Base-by-base conservation (phyloP, 306 rosid species). In the Glycine tomentella region DNA sequence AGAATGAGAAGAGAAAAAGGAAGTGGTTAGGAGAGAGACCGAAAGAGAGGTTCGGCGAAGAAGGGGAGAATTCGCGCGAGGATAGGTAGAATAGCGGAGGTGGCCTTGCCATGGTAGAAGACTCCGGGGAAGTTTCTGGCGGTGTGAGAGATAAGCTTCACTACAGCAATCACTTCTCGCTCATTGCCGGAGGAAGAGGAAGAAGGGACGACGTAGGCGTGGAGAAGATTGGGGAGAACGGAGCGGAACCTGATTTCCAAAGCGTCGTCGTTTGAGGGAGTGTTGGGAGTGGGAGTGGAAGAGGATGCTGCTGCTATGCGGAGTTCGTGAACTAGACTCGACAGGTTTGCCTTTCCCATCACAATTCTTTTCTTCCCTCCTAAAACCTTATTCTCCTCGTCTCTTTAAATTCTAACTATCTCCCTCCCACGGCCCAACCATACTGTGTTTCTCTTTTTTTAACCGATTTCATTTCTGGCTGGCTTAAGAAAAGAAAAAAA, bases 221-320 rank as follows among this genome's bases (percentile, higher is more conserved):
- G 89, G 59, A 95, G 91, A 56, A 95, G 98, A 85, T 88, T 84
- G 62, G 96, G 99, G 36, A 95, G 93, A 53, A 95, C 91, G 53
- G 89, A 80, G n/a, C 99, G 96, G 88, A 95, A 95, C 46, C 97
- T 62, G 52, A 45, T 59, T 67, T 90, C 92, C 87, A 93, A 85
- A 75, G 86, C 98, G 79, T 75, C 86, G 86, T 91, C 94, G 85
- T 67, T 81, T 9, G 77, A 25, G 31, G 31, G 1, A 25, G 0
- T 25, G 31, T 25, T 25, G 31, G 31, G 48, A 49, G 25, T n/a
- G 61, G 90, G 80, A 31, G 92, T 66, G 53, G 97, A 88, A 0
- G 98, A 84, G 0, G 98, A 78, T 42, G 97, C 90, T 0, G 97
- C 91, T 0, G 95, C 91, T 36, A 93, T 88, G 77, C 92, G 92